A percentile compares a stretch with the other conserved stretches of the same genome.
phyloP scores from a whole-genome alignment of 1,284 basidiomycete genomes.

The Sphagnurus paluster region DNA sequence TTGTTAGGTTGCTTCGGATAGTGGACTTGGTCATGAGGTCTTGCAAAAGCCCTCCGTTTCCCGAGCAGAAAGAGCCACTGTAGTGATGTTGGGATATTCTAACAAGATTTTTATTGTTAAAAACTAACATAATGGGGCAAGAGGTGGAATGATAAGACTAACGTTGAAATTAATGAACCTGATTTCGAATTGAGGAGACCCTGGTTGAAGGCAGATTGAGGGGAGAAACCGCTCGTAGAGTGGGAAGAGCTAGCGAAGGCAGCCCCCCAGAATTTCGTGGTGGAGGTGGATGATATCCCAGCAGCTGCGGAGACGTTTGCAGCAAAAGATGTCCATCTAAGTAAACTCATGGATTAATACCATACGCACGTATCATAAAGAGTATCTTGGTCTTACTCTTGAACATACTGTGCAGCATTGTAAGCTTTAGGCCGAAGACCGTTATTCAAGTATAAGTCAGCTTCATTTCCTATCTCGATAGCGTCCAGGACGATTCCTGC shows the following conservation, averaged over 20 bases:
- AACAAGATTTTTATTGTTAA: conserved; percentile 4
- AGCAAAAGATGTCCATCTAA: conserved; percentile 39
- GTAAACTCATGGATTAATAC: neutral
- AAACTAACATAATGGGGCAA: too few relatives aligned
- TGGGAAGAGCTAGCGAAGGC: conserved; percentile 52
- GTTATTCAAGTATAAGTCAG: conserved; percentile 57
- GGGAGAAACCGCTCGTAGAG: conserved; percentile 51
- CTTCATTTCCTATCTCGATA: conserved; percentile 66
- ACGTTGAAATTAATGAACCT: conserved; percentile 43
- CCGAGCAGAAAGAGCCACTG: conserved; percentile 56
- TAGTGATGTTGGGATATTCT: conserved; percentile 68
- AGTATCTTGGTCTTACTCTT: conserved; percentile 39
- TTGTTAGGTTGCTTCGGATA: conserved; percentile 58
- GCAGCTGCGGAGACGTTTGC: conserved; percentile 31
- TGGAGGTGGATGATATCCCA: conserved; percentile 27
- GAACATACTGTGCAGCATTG: conserved; percentile 50
- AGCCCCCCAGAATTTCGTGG: conserved; percentile 49
- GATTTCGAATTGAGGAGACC: conserved; percentile 40
- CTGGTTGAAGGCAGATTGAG: conserved; percentile 48
- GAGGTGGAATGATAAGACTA: conserved; percentile 13
- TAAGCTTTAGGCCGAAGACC: conserved; percentile 45
- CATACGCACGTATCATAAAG: neutral
- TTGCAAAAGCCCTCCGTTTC: conserved; percentile 46
- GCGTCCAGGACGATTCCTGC: conserved; percentile 52
- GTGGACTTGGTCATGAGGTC: conserved; percentile 62